Evolutionary conservation across 805 yeast species (phyloP).

Genomic region (Komagataella pseudopastoris): DNA sequence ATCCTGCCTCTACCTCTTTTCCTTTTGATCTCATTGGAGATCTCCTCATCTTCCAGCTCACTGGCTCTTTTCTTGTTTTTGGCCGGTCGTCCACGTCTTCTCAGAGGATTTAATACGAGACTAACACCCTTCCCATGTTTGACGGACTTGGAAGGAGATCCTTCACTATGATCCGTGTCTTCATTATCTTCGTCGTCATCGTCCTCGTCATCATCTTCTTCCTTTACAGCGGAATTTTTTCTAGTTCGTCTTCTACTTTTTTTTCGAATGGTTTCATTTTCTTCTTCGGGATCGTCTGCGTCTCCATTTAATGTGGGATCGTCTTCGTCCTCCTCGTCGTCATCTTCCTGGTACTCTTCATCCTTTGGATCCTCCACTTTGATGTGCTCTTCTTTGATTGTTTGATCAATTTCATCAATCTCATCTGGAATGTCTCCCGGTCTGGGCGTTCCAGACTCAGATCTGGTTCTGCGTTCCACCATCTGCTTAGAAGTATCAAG

Average conservation of each 20-base stretch:
- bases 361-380: not conserved
- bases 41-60: not conserved
- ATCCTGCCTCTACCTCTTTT: not conserved
- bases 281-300: not conserved
- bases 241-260: conserved; percentile 10
- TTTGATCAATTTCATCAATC: not conserved
- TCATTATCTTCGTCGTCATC: conserved; percentile 11
- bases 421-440: not conserved
- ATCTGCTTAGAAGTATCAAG: not conserved
- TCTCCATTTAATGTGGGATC: not conserved
- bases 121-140: conserved; percentile 13
- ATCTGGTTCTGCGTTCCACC: not conserved
- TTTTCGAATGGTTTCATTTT: conserved; percentile 10
- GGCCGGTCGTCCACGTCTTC: conserved; percentile 17
- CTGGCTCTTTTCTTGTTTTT: conserved; percentile 13
- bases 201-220: conserved; percentile 11
- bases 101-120: conserved; percentile 1
- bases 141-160: conserved; percentile 9
- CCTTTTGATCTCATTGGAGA: not conserved
- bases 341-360: not conserved
- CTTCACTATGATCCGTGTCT: conserved; percentile 10
- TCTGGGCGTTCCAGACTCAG: not conserved
- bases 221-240: conserved; percentile 4
- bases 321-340: conserved; percentile 1
- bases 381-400: not conserved